Percentiles rank a stretch among this genome's conserved stretches.
Conservation (phyloP, 495 filamentous ascomycete species). For the Hypoxylon subgilvum region DNA sequence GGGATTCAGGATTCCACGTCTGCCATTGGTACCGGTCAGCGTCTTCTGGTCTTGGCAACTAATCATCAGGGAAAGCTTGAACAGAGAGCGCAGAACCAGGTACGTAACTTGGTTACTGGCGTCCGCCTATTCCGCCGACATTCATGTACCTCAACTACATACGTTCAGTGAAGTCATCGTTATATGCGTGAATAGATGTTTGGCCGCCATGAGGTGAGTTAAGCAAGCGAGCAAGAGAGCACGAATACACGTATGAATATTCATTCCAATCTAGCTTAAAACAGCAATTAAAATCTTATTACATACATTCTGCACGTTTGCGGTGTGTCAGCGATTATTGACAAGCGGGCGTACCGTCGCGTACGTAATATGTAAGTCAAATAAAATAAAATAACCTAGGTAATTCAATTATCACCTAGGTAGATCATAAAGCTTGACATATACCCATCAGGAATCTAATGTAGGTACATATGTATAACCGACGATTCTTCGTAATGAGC, state of each 20-base stretch:
- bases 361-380: too few relatives aligned
- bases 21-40: constrained; percentile 32
- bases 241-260: neutral
- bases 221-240: neutral
- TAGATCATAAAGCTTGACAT: neutral
- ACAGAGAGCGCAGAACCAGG: constrained; percentile 22
- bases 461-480: constrained; percentile 3
- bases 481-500: constrained; percentile 25
- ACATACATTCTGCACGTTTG: neutral
- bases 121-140: too few relatives aligned
- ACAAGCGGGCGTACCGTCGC: too few relatives aligned
- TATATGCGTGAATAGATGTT: constrained; percentile 7
- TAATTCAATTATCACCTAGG: too few relatives aligned
- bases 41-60: constrained; percentile 26
- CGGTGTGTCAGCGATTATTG: too few relatives aligned
- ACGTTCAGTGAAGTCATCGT: too few relatives aligned
- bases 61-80: constrained; percentile 12
- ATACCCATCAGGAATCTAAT: too few relatives aligned
- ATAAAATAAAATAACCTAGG: too few relatives aligned
- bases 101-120: constrained; percentile 11
- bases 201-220: constrained; percentile 7
- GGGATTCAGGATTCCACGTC: constrained; percentile 32
- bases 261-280: constrained; percentile 10
- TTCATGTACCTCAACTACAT: too few relatives aligned
- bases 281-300: constrained; percentile 17